Base-by-base conservation (phyloP, 2,329 filamentous ascomycete genomes). In the Metarhizium sp. region DNA sequence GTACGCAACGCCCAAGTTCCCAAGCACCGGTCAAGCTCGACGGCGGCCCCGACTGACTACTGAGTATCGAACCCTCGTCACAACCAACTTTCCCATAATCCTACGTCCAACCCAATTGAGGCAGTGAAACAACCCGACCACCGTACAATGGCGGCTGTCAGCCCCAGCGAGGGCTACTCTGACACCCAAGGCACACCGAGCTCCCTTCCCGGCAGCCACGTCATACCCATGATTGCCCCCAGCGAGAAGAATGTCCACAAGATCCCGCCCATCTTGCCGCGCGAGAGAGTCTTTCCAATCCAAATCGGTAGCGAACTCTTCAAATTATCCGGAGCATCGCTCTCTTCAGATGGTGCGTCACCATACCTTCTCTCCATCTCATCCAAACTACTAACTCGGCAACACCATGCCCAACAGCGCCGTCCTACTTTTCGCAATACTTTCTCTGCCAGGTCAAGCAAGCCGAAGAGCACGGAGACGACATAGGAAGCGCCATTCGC, bases 381-480 rank as follows among this genome's bases (percentile, higher is more conserved):
- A 6, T 40, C 13, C 38, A 34, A 34, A 8, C 32, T 11, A 62
- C 58, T 50, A 13, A 51, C 48, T 16, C 14, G 40, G 32, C 32
- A 42, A 43, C 25, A 43, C 42, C 32, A 40, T 42, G 18, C 11
- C 8, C 18, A n/a, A 18, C 25, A 95, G 92, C 91, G 65, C 92
- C 92, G 57, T 96, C 92, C 51, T 96, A 96, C 71, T 96, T 97
- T 73, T 95, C 92, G 20, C 87, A 90, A 63, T 96, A 94, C 75
- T 97, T 97, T 71, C 79, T 85, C 62, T 88, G 89, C 64, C 92
- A 96, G 72, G 72, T 96, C 45, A 79, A 81, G 56, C 73, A 77
- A 61, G 85, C 80, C 51, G 79, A 84, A 57, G 77, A 80, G 50
- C 78, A 79, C 55, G 80, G 80, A 57, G 78, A 83, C 54, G 78